Conservation (phyloP, 2,329 filamentous ascomycete genomes). For the Leptosphaerulina australis region DNA sequence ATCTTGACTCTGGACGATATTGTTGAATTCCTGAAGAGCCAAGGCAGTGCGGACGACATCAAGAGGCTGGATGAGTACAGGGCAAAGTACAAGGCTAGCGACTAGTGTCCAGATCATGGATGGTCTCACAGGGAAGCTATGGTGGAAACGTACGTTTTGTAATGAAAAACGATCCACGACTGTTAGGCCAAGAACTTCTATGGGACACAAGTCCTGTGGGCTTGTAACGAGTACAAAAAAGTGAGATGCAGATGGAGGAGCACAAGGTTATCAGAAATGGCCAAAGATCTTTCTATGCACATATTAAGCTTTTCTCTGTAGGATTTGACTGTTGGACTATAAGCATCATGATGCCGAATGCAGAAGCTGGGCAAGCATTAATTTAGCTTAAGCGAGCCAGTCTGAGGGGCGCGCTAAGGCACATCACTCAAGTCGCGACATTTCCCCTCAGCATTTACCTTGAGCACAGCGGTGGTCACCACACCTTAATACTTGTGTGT, state of each 20-base stretch:
- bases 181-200: not conserved
- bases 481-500: not conserved
- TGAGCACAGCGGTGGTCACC: not conserved
- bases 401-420: constrained; percentile 13
- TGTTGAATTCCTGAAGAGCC: constrained; percentile 52
- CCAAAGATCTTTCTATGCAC: not conserved
- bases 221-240: not conserved
- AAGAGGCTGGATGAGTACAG: constrained; percentile 50
- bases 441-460: not conserved
- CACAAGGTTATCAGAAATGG: not conserved
- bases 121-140: not conserved
- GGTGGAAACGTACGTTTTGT: too few species aligned
- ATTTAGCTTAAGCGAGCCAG: constrained; percentile 14
- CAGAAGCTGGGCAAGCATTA: constrained; percentile 1
- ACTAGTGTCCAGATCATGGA: constrained; percentile 23
- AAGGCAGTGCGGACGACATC: constrained; percentile 55
- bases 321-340: not conserved
- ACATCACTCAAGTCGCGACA: constrained; percentile 7
- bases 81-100: constrained; percentile 49
- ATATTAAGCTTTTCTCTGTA: not conserved
- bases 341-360: constrained; percentile 5
- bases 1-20: constrained; percentile 88
- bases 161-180: constrained; percentile 6
- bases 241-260: not conserved
- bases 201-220: not conserved